phyloP scores from a whole-genome alignment of 106 monocot genomes.

The Dendrobium huoshanense region DNA sequence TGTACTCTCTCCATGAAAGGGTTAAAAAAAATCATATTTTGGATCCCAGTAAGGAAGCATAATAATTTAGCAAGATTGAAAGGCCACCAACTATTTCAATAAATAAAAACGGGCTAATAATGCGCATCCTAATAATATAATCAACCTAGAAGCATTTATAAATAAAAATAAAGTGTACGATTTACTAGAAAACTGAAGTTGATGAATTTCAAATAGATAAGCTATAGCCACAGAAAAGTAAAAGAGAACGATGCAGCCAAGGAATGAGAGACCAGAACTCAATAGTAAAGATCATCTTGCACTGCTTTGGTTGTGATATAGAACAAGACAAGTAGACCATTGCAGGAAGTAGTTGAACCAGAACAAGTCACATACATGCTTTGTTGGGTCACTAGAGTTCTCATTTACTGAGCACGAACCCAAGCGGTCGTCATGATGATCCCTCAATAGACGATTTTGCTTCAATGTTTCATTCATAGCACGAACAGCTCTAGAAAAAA shows the following conservation, averaged over 20 bases:
- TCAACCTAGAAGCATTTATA: not conserved
- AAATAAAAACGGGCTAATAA: not conserved
- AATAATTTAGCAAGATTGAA: not conserved
- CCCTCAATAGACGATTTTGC: constrained; percentile 69
- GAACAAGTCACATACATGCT: constrained; percentile 33
- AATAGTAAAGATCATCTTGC: not conserved
- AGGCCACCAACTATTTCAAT: not conserved
- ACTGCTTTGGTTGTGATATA: not conserved
- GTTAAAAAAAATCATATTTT: not conserved
- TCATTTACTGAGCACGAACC: constrained; percentile 28
- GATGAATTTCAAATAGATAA: not conserved
- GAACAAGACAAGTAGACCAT: not conserved
- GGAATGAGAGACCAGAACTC: not conserved
- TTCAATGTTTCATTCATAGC: constrained; percentile 92
- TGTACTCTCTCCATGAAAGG: not conserved
- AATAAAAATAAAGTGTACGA: not conserved
- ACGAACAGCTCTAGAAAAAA: constrained; percentile 65
- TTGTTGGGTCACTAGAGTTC: constrained; percentile 23
- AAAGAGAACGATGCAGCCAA: not conserved
- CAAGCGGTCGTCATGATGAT: constrained; percentile 38
- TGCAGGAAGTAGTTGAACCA: not conserved
- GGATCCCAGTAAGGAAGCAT: not conserved
- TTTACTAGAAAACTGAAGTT: not conserved
- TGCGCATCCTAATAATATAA: not conserved
- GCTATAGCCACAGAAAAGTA: not conserved